These are phyloP conservation scores for Termitomyces sp. DNA, from an alignment of 768 basidiomycete genomes.

Conservation along the genomic window DNA sequence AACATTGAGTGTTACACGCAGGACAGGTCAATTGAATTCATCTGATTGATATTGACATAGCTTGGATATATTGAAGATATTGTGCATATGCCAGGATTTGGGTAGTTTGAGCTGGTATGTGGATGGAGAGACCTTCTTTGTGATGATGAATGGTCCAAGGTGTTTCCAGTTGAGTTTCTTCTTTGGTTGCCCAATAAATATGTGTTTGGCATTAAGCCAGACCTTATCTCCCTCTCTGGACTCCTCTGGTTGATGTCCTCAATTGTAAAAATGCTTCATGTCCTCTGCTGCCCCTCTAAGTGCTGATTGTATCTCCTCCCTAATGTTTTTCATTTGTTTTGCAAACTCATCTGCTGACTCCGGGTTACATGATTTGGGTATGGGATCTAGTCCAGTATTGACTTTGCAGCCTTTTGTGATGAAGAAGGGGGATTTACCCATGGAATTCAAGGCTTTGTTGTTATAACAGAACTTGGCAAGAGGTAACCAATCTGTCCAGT, in stretches of 20 bases:
- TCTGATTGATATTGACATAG: background rate
- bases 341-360: background rate
- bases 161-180: slow-evolving; percentile 2
- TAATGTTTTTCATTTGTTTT: background rate
- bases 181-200: slow-evolving; percentile 18
- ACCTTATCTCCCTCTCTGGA: slow-evolving; percentile 16
- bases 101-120: background rate
- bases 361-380: too few relatives aligned
- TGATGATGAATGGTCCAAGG: background rate
- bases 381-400: background rate
- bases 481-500: too few relatives aligned
- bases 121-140: background rate
- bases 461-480: too few relatives aligned
- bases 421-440: too few relatives aligned
- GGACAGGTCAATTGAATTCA: background rate
- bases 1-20: too few relatives aligned
- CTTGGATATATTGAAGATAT: background rate
- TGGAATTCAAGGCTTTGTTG: too few relatives aligned
- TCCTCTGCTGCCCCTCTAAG: too few relatives aligned
- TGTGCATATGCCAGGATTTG: background rate
- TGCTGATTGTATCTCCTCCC: too few relatives aligned
- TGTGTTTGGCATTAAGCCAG: slow-evolving; percentile 16
- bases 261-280: background rate
- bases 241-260: background rate
- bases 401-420: background rate